Conservation (phyloP, 73 alveolate species). For the Paramecium biaurelia region DNA sequence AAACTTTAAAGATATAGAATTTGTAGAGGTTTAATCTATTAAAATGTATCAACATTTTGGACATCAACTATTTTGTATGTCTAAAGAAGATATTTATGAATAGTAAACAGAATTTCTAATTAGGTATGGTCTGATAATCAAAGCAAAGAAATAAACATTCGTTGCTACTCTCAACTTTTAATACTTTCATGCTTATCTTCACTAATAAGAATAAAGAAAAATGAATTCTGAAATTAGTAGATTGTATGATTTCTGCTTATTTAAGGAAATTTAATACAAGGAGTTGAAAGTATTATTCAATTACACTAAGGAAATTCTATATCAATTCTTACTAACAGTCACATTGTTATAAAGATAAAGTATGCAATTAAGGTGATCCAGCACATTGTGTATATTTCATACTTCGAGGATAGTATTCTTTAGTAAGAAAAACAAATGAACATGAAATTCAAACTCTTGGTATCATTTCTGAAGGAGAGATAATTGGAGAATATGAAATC, state of each 20-base stretch:
- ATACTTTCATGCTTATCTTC: neutral
- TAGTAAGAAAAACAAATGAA: neutral
- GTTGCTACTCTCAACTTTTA: neutral
- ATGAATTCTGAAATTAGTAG: conserved; percentile 4
- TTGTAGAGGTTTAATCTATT: neutral
- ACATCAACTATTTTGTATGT: neutral
- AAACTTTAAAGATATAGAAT: neutral
- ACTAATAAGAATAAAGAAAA: neutral
- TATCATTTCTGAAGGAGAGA: neutral
- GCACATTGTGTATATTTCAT: neutral
- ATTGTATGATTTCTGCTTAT: neutral
- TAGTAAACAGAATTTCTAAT: neutral
- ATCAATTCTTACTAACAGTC: neutral
- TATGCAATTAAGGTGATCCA: neutral
- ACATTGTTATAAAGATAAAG: neutral
- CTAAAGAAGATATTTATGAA: neutral
- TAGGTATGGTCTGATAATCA: neutral
- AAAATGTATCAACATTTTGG: neutral
- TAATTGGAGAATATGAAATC: neutral
- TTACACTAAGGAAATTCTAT: neutral
- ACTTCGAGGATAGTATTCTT: neutral
- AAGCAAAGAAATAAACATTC: neutral
- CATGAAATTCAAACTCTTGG: neutral
- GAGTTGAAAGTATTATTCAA: neutral
- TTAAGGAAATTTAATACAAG: neutral